Evolutionary conservation across 169 alveolate species (phyloP).

Genomic region (Perkinsus olseni): DNA sequence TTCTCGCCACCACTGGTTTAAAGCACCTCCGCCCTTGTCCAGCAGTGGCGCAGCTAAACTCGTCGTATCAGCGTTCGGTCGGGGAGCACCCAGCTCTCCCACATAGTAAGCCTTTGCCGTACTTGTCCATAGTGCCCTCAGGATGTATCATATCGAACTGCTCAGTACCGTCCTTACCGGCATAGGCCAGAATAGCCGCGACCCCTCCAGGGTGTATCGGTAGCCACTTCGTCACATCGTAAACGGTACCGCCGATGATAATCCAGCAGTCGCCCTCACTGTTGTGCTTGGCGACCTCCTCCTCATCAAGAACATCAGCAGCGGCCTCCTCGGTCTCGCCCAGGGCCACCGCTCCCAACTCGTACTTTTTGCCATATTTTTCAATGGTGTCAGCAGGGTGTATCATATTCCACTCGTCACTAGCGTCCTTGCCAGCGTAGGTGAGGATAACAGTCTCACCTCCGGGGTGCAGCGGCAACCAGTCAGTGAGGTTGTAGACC

Average conservation of each 20-base stretch:
- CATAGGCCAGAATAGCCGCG: slow-evolving; percentile 38
- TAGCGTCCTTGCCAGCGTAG: slow-evolving; percentile 40
- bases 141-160: slow-evolving; percentile 14
- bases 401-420: slow-evolving; percentile 15
- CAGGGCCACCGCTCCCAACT: not conserved
- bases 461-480: slow-evolving; percentile 50
- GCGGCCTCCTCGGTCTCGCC: not conserved
- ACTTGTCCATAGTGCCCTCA: slow-evolving; percentile 24
- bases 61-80: not conserved
- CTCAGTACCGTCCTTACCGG: slow-evolving; percentile 33
- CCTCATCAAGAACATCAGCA: not conserved
- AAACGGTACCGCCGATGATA: slow-evolving; percentile 48
- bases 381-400: not conserved
- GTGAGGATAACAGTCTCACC: slow-evolving; percentile 34
- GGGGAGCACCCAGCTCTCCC: not conserved
- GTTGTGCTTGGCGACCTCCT: slow-evolving; percentile 45
- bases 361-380: not conserved
- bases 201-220: slow-evolving; percentile 58
- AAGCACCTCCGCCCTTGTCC: not conserved
- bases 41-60: not conserved
- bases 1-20: not conserved
- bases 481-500: slow-evolving; percentile 48
- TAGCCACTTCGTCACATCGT: slow-evolving; percentile 50
- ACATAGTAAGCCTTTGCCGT: slow-evolving; percentile 16
- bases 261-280: slow-evolving; percentile 50